Evolutionary conservation across 2,329 filamentous ascomycete species (phyloP).

Genomic region (Aspergillus jensenii): DNA sequence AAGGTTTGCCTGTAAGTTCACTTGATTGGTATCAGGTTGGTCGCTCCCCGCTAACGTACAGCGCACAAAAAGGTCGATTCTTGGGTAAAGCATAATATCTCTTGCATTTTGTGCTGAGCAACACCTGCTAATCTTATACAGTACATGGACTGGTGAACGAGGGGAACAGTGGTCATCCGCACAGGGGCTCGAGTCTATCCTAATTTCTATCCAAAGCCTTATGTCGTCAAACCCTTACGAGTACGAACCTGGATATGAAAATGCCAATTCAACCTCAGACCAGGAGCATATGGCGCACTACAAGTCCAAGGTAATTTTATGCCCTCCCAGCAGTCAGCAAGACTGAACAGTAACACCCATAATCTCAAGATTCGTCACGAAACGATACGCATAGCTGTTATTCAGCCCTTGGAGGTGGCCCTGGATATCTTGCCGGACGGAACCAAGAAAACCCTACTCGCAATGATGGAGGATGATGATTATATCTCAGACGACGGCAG

Average conservation of each 20-base stretch:
- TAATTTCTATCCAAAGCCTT: slow-evolving; percentile 93
- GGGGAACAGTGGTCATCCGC: slow-evolving; percentile 97
- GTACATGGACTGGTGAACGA: slow-evolving; percentile 87
- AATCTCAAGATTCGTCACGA: slow-evolving; percentile 79
- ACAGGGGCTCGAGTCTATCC: slow-evolving; percentile 88
- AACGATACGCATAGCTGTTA: slow-evolving; percentile 79
- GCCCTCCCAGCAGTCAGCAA: slow-evolving; percentile 12
- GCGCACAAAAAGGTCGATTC: slow-evolving; percentile 65
- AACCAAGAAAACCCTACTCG: slow-evolving; percentile 34
- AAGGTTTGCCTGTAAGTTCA: slow-evolving; percentile 83
- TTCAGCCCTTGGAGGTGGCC: slow-evolving; percentile 79
- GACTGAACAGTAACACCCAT: background rate
- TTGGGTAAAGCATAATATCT: slow-evolving; percentile 61
- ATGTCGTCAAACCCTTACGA: slow-evolving; percentile 94
- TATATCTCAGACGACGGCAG: slow-evolving; percentile 49
- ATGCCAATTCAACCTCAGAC: slow-evolving; percentile 66
- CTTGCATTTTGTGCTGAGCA: background rate
- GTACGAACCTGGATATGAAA: slow-evolving; percentile 92
- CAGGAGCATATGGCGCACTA: slow-evolving; percentile 74
- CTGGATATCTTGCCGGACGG: slow-evolving; percentile 63
- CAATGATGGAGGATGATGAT: slow-evolving; percentile 30
- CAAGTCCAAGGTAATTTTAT: slow-evolving; percentile 65
- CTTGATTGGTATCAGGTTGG: background rate
- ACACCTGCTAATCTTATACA: slow-evolving; percentile 37
- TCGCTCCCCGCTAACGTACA: slow-evolving; percentile 16